Conservation (phyloP, 495 filamentous ascomycete genomes). For the Neohortaea acidophila region DNA sequence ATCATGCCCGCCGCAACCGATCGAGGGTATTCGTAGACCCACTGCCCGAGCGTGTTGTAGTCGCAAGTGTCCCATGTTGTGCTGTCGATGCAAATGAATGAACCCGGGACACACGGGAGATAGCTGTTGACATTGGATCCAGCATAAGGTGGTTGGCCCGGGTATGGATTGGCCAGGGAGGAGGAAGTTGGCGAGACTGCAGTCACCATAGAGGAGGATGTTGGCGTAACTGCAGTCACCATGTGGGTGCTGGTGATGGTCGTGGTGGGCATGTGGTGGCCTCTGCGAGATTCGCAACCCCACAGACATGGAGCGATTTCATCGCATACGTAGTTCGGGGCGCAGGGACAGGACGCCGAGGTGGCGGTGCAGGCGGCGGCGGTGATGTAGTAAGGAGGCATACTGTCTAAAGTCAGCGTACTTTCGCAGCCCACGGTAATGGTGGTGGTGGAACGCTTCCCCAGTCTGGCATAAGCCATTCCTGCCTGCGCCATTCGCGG, state of each 20-base stretch:
- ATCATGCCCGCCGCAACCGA: slow-evolving; percentile 20
- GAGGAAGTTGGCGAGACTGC: slow-evolving; percentile 1
- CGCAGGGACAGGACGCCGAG: slow-evolving; percentile 4
- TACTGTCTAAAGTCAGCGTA: slow-evolving; percentile 3
- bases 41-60: slow-evolving; percentile 5
- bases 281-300: slow-evolving; percentile 1
- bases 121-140: slow-evolving; percentile 12
- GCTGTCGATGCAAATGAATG: slow-evolving; percentile 22
- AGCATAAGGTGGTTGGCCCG: slow-evolving; percentile 14
- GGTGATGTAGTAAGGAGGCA: neutral
- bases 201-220: slow-evolving; percentile 4
- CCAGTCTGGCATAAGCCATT: no score
- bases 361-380: slow-evolving; percentile 1
- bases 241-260: neutral
- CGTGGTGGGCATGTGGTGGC: neutral
- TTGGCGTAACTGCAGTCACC: neutral
- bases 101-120: slow-evolving; percentile 23
- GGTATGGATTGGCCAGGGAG: neutral
- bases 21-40: slow-evolving; percentile 16
- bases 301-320: slow-evolving; percentile 1
- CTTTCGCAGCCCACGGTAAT: slow-evolving; percentile 3
- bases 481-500: no score
- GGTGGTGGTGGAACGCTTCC: slow-evolving; percentile 2
- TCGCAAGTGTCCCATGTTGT: slow-evolving; percentile 21
- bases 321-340: neutral